Percentiles rank a stretch among this genome's conserved stretches.
These are phyloP conservation scores for Ramalina intermedia DNA, from an alignment of 495 filamentous ascomycete genomes.

Conservation along the genomic window DNA sequence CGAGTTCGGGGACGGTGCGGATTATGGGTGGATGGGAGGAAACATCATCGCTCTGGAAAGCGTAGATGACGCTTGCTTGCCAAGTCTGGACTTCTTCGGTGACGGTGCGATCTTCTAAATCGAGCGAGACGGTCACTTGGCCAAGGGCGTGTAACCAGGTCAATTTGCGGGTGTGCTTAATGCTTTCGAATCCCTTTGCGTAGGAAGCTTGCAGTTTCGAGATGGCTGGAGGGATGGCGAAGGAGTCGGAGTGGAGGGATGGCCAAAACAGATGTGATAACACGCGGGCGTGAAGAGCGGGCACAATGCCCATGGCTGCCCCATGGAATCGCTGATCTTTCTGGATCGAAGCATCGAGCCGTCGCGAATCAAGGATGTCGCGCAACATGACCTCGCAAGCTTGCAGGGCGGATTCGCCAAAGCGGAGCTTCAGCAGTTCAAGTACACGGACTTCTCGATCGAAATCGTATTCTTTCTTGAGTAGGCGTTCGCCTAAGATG, in stretches of 20 bases:
- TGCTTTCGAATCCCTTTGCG: constrained; percentile 55
- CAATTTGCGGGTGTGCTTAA: constrained; percentile 72
- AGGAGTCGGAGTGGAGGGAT: constrained; percentile 59
- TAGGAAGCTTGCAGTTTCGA: constrained; percentile 51
- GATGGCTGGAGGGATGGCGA: constrained; percentile 54
- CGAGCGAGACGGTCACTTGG: constrained; percentile 64
- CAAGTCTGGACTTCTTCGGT: constrained; percentile 64
- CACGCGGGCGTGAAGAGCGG: constrained; percentile 64
- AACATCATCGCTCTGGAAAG: constrained; percentile 44
- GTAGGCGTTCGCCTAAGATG: constrained; percentile 67
- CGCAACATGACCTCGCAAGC: constrained; percentile 93
- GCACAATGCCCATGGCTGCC: constrained; percentile 8
- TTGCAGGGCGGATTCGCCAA: constrained; percentile 74
- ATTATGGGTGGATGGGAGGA: constrained; percentile 25
- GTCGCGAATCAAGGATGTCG: constrained; percentile 76
- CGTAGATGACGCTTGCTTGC: constrained; percentile 81
- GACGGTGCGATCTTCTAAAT: constrained; percentile 67
- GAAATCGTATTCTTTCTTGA: constrained; percentile 54
- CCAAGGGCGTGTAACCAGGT: constrained; percentile 77
- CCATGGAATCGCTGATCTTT: constrained; percentile 27
- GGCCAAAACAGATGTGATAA: constrained; percentile 95
- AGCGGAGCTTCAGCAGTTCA: constrained; percentile 74
- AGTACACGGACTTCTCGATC: constrained; percentile 70
- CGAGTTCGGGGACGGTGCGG: constrained; percentile 48
- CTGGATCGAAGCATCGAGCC: constrained; percentile 51